Conservation (phyloP, 2,329 filamentous ascomycete species). For the Monosporascus ibericus region DNA sequence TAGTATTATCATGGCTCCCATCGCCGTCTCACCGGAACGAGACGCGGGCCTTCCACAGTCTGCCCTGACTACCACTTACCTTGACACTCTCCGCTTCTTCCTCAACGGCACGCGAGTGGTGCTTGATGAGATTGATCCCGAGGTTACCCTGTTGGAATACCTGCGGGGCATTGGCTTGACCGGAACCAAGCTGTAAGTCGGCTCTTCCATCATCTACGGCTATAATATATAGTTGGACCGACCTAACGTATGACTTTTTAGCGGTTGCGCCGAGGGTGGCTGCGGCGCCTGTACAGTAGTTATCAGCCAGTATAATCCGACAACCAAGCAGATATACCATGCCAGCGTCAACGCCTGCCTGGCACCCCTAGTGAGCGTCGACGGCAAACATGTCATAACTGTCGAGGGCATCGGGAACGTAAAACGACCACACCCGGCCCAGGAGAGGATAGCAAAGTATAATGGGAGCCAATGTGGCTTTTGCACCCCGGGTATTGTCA, state of each 20-base stretch:
- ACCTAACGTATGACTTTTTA: constrained; percentile 17
- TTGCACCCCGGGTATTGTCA: constrained; percentile 95
- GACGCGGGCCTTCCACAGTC: constrained; percentile 29
- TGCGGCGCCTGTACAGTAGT: constrained; percentile 97
- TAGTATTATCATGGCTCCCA: constrained; percentile 44
- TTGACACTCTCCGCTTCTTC: constrained; percentile 87
- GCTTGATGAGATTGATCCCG: constrained; percentile 82
- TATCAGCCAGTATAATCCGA: constrained; percentile 87
- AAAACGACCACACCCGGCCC: constrained; percentile 78
- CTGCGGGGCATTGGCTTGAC: constrained; percentile 87
- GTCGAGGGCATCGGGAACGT: constrained; percentile 92
- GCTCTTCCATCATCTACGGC: not conserved
- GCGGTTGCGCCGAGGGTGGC: constrained; percentile 89
- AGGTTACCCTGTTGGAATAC: constrained; percentile 88
- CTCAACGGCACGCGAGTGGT: constrained; percentile 89
- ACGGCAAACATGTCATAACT: constrained; percentile 97
- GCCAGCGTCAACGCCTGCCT: constrained; percentile 95
- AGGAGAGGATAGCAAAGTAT: constrained; percentile 83
- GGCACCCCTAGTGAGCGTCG: constrained; percentile 84
- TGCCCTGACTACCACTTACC: constrained; percentile 67
- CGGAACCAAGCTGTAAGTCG: constrained; percentile 74
- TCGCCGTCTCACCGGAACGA: constrained; percentile 44
- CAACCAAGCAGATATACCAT: constrained; percentile 88
- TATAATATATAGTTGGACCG: not conserved
- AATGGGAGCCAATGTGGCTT: constrained; percentile 94